These are phyloP conservation scores for Xeromyces bisporus DNA, from an alignment of 495 filamentous ascomycete species.

Conservation along the genomic window DNA sequence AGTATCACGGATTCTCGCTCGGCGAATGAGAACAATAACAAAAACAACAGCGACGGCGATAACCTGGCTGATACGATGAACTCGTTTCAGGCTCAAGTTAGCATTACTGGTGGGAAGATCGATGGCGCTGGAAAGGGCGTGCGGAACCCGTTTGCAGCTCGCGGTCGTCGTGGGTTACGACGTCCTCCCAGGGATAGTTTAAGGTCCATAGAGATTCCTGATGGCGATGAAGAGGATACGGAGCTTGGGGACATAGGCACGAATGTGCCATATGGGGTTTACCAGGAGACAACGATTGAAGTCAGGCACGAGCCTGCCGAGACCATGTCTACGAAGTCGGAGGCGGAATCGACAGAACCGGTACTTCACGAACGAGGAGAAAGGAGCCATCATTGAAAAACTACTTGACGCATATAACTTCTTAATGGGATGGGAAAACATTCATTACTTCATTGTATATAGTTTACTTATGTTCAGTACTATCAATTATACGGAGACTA, in stretches of 20 bases:
- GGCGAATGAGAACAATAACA: not conserved
- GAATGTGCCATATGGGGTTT: conserved; percentile 17
- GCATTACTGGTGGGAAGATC: conserved; percentile 6
- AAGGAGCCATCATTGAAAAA: too few relatives aligned
- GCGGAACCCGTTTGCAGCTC: conserved; percentile 6
- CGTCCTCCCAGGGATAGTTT: conserved; percentile 5
- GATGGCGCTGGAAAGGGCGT: conserved; percentile 1
- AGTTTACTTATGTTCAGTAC: too few relatives aligned
- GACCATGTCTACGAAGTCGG: not conserved
- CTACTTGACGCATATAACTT: too few relatives aligned
- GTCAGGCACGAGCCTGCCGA: conserved; percentile 17
- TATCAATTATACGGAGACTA: too few relatives aligned
- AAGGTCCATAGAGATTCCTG: conserved; percentile 12
- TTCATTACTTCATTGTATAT: too few relatives aligned
- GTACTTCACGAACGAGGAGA: not conserved
- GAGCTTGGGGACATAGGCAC: conserved; percentile 7
- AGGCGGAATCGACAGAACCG: not conserved
- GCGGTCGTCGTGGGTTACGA: conserved; percentile 11
- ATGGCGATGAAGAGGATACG: conserved; percentile 20
- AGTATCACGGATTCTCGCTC: conserved; percentile 12
- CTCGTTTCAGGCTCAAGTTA: conserved; percentile 12
- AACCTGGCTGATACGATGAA: conserved; percentile 10
- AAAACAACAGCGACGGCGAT: not conserved
- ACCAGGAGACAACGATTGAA: conserved; percentile 27
- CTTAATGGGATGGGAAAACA: too few relatives aligned